Conservation (phyloP, 768 basidiomycete genomes). For the Paxillus rubicundulus region DNA sequence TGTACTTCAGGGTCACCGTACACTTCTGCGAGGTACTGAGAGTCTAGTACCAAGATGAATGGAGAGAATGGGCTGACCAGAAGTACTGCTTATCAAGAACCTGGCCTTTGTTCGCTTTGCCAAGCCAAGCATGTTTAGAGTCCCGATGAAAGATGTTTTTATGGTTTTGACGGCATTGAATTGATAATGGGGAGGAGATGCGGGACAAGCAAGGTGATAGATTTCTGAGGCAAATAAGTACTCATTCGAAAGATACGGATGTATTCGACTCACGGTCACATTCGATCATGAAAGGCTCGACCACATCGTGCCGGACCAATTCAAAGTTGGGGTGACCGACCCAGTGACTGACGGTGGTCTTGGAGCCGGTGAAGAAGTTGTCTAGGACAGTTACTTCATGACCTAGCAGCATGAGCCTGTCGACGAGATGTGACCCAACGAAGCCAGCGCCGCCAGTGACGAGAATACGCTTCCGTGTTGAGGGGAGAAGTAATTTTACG, state of each 20-base stretch:
- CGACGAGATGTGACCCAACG: conserved; percentile 96
- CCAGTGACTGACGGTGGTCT: conserved; percentile 96
- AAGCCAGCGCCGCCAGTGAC: conserved; percentile 99
- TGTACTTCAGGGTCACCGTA: conserved; percentile 99
- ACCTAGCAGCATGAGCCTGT: conserved; percentile 95
- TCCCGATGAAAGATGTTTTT: conserved; percentile 98
- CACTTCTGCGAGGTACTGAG: conserved; percentile 58
- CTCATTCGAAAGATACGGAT: neutral
- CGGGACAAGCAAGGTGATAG: conserved; percentile 97
- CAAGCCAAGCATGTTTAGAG: conserved; percentile 96
- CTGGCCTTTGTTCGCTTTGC: conserved; percentile 97
- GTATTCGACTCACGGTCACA: conserved; percentile 74
- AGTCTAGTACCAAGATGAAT: neutral
- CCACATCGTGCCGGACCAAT: conserved; percentile 94
- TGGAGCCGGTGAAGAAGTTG: conserved; percentile 98
- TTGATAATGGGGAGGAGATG: conserved; percentile 96
- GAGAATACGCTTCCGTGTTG: conserved; percentile 81
- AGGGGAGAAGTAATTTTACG: conserved; percentile 79
- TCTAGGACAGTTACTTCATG: conserved; percentile 97
- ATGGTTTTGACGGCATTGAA: conserved; percentile 97
- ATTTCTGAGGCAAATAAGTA: conserved; percentile 58
- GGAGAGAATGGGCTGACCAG: conserved; percentile 51
- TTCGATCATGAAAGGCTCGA: conserved; percentile 98
- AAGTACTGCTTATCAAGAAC: conserved; percentile 94
- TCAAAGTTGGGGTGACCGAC: conserved; percentile 99